Evolutionary conservation across 202 grass and related monocot genomes (phyloP), one percentile per base, ranked within the genome.

Genomic region (Schoenoplectus tabernaemontani): DNA sequence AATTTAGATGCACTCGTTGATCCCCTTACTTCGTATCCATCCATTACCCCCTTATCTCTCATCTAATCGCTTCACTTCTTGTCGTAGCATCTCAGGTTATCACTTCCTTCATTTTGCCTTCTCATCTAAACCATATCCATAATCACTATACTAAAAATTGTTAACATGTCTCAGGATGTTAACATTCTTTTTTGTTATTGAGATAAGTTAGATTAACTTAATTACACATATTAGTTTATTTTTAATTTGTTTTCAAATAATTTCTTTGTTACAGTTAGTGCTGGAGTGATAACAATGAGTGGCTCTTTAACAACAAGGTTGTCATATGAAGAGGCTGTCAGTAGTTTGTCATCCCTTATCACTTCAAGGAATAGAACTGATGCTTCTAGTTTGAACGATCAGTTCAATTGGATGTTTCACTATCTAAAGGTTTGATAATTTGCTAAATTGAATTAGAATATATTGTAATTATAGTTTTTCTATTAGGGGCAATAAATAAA

Each of bases 271-370:
- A 61, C 78, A 80, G 78, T 80, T 19, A 64, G 59, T 37, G 39
- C 78, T 48, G 39, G 13, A 65, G 65, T 23, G 11, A 65, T 50
- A 23, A 22, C 59, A 3, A 33, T 51, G 58, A 60, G 37, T 28
- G 83, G 77, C 53, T 66, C 36, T 79, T 81, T 30, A 33, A 57
- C 54, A 15, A 78, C 34, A 44, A 83, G 17, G 72, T 41, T 58
- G 80, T 82, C 82, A 51, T 94, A 94, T 70, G 89, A 94, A 26
- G 89, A 89, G 65, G 88, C 84, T 57, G 58, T 91, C 47, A 84
- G 57, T 0, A 81, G 84, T 47, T 82, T 94, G 26, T 89, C 88
- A 0, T 94, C 89, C 71, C 89, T 94, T 8, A 94, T 94, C 89
- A 89, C 91, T 78, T 85, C 86, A 78, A 87, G 84, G 82, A 87